Evolutionary conservation across 2,329 filamentous ascomycete genomes (phyloP).

Genomic region (Cordyceps pruinosa): DNA sequence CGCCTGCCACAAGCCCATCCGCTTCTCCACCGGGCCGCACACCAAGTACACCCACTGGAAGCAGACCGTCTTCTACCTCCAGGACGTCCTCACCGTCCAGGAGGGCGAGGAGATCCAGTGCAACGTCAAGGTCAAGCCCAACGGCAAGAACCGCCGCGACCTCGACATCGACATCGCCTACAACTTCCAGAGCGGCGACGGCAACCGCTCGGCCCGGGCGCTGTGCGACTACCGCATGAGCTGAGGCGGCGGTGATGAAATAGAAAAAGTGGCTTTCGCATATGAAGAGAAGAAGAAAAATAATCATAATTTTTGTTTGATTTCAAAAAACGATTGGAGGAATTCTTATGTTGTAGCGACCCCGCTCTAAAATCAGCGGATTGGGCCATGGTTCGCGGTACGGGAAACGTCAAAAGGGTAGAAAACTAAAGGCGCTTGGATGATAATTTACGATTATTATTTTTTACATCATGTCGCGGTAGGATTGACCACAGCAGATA

Average conservation of each 20-base stretch:
- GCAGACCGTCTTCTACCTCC: conserved; percentile 97
- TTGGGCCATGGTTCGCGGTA: conserved; percentile 2
- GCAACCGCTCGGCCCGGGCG: conserved; percentile 61
- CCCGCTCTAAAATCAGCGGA: neutral
- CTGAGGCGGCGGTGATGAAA: conserved; percentile 27
- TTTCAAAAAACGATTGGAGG: neutral
- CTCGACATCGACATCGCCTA: conserved; percentile 87
- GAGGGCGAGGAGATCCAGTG: conserved; percentile 74
- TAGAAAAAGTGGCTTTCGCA: neutral
- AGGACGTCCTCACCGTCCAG: conserved; percentile 87
- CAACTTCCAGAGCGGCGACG: conserved; percentile 69
- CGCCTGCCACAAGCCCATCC: conserved; percentile 95
- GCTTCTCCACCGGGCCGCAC: conserved; percentile 94
- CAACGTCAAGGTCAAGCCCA: conserved; percentile 74
- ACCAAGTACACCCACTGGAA: conserved; percentile 99
- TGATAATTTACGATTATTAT: conserved; percentile 7
- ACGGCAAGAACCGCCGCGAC: conserved; percentile 89
- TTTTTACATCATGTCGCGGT: neutral
- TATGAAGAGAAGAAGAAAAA: neutral
- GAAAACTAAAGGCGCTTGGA: conserved; percentile 12
- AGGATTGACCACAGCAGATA: neutral
- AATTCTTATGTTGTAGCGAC: conserved; percentile 10
- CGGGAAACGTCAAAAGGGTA: conserved; percentile 5
- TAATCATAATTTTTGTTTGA: neutral
- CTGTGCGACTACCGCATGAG: conserved; percentile 75